Conservation (phyloP, 176 grass and related monocot species). For the Neostapfia colusana region DNA sequence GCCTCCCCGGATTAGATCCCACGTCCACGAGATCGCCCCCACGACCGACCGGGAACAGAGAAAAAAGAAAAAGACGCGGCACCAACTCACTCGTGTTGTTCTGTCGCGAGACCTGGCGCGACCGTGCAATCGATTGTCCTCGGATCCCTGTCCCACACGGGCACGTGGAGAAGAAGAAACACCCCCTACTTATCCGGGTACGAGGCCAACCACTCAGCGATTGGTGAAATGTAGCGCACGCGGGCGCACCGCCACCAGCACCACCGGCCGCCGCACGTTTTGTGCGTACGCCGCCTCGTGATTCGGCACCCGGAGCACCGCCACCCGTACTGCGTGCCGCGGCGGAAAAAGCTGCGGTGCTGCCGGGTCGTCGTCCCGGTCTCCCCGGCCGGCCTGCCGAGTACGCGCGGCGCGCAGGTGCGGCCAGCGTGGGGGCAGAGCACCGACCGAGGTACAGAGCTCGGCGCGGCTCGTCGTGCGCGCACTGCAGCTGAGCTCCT, state of each 20-base stretch:
- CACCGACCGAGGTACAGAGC: not conserved
- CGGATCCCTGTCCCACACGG: not conserved
- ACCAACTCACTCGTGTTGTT: not conserved
- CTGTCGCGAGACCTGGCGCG: not conserved
- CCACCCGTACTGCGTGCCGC: not conserved
- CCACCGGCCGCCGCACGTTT: not conserved
- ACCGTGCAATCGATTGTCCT: slow-evolving; percentile 7
- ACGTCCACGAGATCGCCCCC: slow-evolving; percentile 5
- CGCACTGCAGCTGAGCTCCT: not conserved
- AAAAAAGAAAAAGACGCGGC: no score
- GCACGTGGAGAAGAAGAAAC: not conserved
- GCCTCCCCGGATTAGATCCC: slow-evolving; percentile 16
- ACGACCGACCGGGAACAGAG: not conserved
- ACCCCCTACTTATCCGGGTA: not conserved
- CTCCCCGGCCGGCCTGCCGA: not conserved
- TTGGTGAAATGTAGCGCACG: slow-evolving; percentile 24
- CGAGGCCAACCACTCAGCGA: not conserved
- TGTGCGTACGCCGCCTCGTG: not conserved
- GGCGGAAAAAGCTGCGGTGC: not conserved
- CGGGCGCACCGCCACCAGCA: not conserved
- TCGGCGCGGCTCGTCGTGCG: not conserved
- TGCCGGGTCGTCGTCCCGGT: not conserved
- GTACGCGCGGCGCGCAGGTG: not conserved
- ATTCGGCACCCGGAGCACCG: not conserved
- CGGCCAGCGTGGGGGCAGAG: no score